A percentile compares a stretch with the other conserved stretches of the same genome.
Evolutionary conservation across 2,329 filamentous ascomycete species (phyloP).

Genomic region (Hymenoscyphus albidus): DNA sequence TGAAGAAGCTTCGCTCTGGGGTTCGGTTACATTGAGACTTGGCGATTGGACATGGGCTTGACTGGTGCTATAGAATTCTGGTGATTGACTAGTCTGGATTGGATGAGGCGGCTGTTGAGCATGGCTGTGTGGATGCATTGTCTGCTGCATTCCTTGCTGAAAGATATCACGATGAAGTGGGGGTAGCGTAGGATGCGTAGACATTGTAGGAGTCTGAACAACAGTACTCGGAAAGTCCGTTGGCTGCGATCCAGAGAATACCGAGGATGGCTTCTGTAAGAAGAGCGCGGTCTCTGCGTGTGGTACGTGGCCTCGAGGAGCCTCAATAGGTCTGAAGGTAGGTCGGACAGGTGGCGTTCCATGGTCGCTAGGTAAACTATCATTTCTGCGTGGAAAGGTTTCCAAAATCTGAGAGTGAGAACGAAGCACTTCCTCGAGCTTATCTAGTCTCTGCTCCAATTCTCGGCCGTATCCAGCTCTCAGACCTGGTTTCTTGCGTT

Average conservation of each 20-base stretch:
- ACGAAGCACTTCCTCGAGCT: slow-evolving; percentile 62
- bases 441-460: slow-evolving; percentile 67
- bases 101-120: slow-evolving; percentile 6
- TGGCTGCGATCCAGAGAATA: slow-evolving; percentile 40
- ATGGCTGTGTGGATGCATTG: slow-evolving; percentile 24
- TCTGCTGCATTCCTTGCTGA: slow-evolving; percentile 43
- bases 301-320: slow-evolving; percentile 44
- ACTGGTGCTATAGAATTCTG: slow-evolving; percentile 34
- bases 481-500: slow-evolving; percentile 63
- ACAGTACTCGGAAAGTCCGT: slow-evolving; percentile 46
- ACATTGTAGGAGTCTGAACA: slow-evolving; percentile 41
- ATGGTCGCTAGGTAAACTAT: slow-evolving; percentile 51
- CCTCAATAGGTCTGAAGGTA: slow-evolving; percentile 49
- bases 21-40: slow-evolving; percentile 48
- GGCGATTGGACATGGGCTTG: slow-evolving; percentile 53
- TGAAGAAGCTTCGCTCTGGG: slow-evolving; percentile 44
- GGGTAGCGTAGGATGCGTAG: slow-evolving; percentile 19
- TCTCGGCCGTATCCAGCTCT: slow-evolving; percentile 66
- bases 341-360: slow-evolving; percentile 49
- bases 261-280: slow-evolving; percentile 53
- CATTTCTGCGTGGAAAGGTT: slow-evolving; percentile 41
- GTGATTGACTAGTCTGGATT: slow-evolving; percentile 24
- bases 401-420: slow-evolving; percentile 65
- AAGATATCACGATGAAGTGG: slow-evolving; percentile 46
- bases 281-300: slow-evolving; percentile 59